Percentiles rank a stretch among this genome's conserved stretches.
Conservation (phyloP, 2,329 filamentous ascomycete genomes). For the Coleophoma eucalyptorum region DNA sequence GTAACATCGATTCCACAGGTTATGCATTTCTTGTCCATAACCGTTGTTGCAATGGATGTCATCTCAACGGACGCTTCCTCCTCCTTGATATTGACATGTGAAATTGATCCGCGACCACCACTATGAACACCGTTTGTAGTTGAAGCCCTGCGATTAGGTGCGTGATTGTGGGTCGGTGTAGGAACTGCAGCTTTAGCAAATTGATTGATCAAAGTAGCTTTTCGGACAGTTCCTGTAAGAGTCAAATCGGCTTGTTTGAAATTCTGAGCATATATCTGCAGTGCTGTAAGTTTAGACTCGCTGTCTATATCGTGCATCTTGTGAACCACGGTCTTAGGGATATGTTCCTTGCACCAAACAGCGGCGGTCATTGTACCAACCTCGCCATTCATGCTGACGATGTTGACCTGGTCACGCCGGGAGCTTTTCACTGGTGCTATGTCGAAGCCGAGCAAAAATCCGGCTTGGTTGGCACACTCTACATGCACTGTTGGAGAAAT, state of each 20-base stretch:
- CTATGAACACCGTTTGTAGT: constrained; percentile 31
- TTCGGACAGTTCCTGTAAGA: constrained; percentile 87
- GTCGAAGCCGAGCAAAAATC: constrained; percentile 85
- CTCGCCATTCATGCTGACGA: constrained; percentile 77
- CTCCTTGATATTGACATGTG: constrained; percentile 14
- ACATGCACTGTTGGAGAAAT: constrained; percentile 59
- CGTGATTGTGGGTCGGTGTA: constrained; percentile 15
- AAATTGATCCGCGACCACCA: constrained; percentile 18
- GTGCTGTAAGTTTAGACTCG: constrained; percentile 67
- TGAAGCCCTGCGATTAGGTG: constrained; percentile 51
- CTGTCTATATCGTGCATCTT: constrained; percentile 73
- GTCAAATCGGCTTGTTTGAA: constrained; percentile 94
- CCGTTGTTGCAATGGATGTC: background rate
- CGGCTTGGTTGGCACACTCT: constrained; percentile 81
- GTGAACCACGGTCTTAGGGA: constrained; percentile 71
- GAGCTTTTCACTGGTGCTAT: constrained; percentile 87
- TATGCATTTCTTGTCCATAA: constrained; percentile 51
- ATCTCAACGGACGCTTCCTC: constrained; percentile 16
- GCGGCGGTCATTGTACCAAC: constrained; percentile 79
- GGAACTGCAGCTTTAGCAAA: constrained; percentile 27
- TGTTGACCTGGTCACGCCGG: constrained; percentile 73
- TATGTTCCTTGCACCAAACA: constrained; percentile 90
- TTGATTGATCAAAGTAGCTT: constrained; percentile 62
- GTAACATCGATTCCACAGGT: constrained; percentile 68
- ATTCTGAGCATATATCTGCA: constrained; percentile 82